Evolutionary conservation across 306 rosid species (phyloP).

Genomic region (Senna tora): DNA sequence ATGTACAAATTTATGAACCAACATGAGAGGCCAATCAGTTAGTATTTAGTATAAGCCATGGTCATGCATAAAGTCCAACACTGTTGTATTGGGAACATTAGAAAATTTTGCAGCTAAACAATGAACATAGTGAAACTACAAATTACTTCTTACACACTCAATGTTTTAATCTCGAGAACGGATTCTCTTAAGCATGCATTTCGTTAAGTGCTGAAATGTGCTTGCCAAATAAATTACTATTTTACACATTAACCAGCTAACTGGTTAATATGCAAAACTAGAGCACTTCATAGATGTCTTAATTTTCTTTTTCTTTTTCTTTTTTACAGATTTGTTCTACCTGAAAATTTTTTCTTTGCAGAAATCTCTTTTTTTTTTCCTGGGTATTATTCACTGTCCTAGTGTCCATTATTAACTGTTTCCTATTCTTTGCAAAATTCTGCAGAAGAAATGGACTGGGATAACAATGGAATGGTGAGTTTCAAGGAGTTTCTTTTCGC

Average conservation of each 20-base stretch:
- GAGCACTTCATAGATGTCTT: no score
- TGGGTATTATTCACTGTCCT: not conserved
- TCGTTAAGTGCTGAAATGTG: no score
- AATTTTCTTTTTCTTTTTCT: no score
- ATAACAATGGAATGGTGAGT: conserved; percentile 96
- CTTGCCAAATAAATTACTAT: no score
- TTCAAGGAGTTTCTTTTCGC: conserved; percentile 95
- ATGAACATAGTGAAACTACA: not conserved
- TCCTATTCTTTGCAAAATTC: conserved; percentile 27
- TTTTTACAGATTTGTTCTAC: not conserved
- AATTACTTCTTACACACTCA: not conserved
- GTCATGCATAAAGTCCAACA: conserved; percentile 26
- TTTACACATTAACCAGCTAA: no score
- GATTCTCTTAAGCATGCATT: no score
- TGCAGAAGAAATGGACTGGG: conserved; percentile 99
- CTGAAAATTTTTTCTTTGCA: not conserved
- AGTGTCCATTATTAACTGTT: conserved; percentile 1
- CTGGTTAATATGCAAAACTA: no score
- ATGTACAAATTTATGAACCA: not conserved
- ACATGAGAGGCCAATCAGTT: not conserved
- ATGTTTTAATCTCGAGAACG: no score
- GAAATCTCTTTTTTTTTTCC: not conserved
- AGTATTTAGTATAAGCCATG: not conserved
- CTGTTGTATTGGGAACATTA: no score
- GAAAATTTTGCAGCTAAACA: not conserved